Base-by-base conservation (phyloP, 1,284 basidiomycete species). In the Lignosus rhinocerotis region DNA sequence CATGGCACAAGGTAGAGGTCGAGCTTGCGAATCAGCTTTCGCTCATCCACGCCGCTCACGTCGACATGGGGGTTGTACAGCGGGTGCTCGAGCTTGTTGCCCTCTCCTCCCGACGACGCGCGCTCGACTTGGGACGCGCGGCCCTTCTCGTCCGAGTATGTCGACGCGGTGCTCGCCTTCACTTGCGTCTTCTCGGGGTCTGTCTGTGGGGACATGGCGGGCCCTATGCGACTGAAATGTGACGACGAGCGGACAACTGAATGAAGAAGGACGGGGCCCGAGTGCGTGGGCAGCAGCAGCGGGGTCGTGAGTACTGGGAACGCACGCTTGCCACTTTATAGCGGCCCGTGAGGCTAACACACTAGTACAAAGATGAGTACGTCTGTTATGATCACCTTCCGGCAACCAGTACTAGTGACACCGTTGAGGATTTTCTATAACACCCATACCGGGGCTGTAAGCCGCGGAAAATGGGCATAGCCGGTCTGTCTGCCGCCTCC, bases 1-100 rank as follows among this genome's bases (percentile, higher is more conserved):
- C 86, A 89, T 12, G 87, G 87, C 6, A 39, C 36, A n/a, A 39
- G 36, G 36, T 39, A 39, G 3, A 39, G 3, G 36, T 39, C 36
- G 36, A 39, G 36, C 36, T 39, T 39, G 36, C 36, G 36, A n/a
- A 39, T 8, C 9, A 39, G 36, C 36, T 39, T 39, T n/a, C n/a
- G 43, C 88, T 81, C 72, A 14, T 77, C 36, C 5, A 39, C 36
- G 5, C 36, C 36, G 36, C 36, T 39, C 9, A 39, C 36, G 3
- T 39, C 36, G 7, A 39, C 11, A n/a, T 39, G 36, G 7, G 36
- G 71, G 63, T 82, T 84, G 67, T 81, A 85, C 39, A 83, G 41
- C 45, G 61, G 53, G n/a, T 58, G 49, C 10, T 51, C 36, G 17
- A 51, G 48, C 33, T 52, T 51, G 41, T 61, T 62, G 33, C 66